phyloP scores from a whole-genome alignment of 805 yeast species.

The Barnettozyma siamensis region DNA sequence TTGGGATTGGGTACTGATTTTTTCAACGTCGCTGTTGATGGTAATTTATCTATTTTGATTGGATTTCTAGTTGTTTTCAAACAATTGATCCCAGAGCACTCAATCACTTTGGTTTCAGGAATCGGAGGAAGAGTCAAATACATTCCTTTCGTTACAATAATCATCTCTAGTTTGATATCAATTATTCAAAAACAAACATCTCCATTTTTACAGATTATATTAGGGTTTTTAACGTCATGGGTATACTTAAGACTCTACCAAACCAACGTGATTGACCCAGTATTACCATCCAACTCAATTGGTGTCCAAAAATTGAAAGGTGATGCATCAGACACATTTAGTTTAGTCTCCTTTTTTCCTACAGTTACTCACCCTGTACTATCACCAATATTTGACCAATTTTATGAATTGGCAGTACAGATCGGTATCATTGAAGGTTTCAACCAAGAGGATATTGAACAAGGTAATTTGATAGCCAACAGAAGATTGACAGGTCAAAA shows the following conservation, averaged over 20 bases:
- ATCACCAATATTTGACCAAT: slow-evolving; percentile 41
- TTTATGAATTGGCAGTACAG: slow-evolving; percentile 34
- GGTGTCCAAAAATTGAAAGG: slow-evolving; percentile 46
- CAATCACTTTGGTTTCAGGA: slow-evolving; percentile 44
- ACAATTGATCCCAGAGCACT: slow-evolving; percentile 60
- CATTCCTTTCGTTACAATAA: slow-evolving; percentile 45
- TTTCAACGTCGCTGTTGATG: slow-evolving; percentile 41
- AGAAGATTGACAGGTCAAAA: slow-evolving; percentile 38
- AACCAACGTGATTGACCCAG: slow-evolving; percentile 45
- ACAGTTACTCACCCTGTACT: slow-evolving; percentile 46
- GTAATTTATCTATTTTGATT: slow-evolving; percentile 48
- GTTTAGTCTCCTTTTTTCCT: slow-evolving; percentile 82
- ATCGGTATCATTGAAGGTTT: slow-evolving; percentile 55
- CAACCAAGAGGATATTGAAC: slow-evolving; percentile 63
- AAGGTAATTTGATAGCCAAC: slow-evolving; percentile 66
- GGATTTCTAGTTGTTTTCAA: slow-evolving; percentile 61
- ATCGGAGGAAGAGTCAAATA: slow-evolving; percentile 54
- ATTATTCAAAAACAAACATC: slow-evolving; percentile 30
- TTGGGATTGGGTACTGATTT: slow-evolving; percentile 19
- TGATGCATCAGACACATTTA: slow-evolving; percentile 87
- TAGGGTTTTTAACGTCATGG: slow-evolving; percentile 67
- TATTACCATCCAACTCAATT: slow-evolving; percentile 37
- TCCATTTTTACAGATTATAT: slow-evolving; percentile 51
- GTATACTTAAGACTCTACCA: slow-evolving; percentile 75
- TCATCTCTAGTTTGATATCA: slow-evolving; percentile 26